Percentiles rank a stretch among this genome's conserved stretches.
These are phyloP conservation scores for Ganoderma lingzhi DNA, from an alignment of 1,284 basidiomycete species.

Conservation along the genomic window DNA sequence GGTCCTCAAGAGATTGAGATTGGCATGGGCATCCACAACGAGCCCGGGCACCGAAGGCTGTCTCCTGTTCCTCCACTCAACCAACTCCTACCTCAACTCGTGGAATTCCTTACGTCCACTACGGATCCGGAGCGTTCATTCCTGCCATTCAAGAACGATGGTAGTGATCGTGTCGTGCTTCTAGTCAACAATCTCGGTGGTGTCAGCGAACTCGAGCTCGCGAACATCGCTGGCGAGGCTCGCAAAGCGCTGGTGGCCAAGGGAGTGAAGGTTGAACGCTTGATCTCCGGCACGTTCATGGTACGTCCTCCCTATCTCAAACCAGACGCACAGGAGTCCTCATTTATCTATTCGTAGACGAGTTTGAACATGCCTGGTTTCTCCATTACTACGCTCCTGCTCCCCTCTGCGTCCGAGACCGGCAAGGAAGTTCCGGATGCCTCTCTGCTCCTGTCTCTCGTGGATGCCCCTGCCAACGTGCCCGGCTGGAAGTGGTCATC, in stretches of 20 bases:
- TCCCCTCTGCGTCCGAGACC: conserved; percentile 60
- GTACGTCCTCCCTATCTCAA: conserved; percentile 47
- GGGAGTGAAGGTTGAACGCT: conserved; percentile 66
- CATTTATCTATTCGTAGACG: conserved; percentile 55
- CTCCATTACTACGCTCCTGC: conserved; percentile 86
- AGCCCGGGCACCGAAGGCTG: conserved; percentile 79
- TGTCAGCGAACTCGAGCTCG: conserved; percentile 86
- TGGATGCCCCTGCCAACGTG: conserved; percentile 79
- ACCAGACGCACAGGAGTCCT: conserved; percentile 12
- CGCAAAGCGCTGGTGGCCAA: conserved; percentile 60
- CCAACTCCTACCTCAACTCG: conserved; percentile 75
- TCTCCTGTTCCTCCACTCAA: conserved; percentile 76
- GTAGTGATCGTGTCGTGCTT: conserved; percentile 72
- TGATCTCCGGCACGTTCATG: conserved; percentile 88
- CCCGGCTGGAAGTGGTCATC: conserved; percentile 89
- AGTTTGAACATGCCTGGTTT: conserved; percentile 97
- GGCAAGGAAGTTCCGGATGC: conserved; percentile 41
- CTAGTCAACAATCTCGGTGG: conserved; percentile 88
- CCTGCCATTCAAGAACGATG: conserved; percentile 70
- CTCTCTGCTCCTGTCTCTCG: conserved; percentile 69
- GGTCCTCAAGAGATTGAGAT: conserved; percentile 80
- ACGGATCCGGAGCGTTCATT: conserved; percentile 87
- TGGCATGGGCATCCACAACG: conserved; percentile 94
- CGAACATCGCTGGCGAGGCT: conserved; percentile 72
- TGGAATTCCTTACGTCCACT: conserved; percentile 78